These are phyloP conservation scores for Plasmodium yoelii DNA, from an alignment of 169 alveolate genomes.

Conservation along the genomic window DNA sequence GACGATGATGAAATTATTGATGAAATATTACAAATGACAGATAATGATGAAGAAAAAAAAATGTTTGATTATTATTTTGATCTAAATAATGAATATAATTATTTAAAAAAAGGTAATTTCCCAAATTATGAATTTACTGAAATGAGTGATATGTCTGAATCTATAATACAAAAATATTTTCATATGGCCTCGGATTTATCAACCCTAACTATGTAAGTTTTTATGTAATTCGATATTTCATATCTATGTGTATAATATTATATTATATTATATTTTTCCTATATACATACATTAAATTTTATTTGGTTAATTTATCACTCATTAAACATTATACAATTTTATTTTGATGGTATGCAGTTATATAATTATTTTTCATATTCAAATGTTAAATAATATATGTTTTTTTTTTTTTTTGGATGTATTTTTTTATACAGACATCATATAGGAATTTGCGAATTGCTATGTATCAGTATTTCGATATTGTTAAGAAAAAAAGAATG, in stretches of 20 bases:
- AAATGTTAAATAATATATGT: neutral
- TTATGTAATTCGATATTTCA: neutral
- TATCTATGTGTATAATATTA: neutral
- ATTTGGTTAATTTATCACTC: too few species aligned
- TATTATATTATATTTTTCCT: neutral
- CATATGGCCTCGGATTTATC: conserved; percentile 70
- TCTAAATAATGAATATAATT: conserved; percentile 40
- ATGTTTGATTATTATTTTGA: conserved; percentile 26
- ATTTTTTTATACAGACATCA: conserved; percentile 28
- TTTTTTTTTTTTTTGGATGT: neutral
- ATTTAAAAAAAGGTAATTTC: conserved; percentile 51
- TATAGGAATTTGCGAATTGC: conserved; percentile 67
- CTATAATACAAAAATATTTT: conserved; percentile 63
- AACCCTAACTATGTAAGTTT: conserved; percentile 67
- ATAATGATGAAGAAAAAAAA: conserved; percentile 21
- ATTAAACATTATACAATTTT: too few species aligned
- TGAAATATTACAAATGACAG: conserved; percentile 31
- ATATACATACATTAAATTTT: too few species aligned
- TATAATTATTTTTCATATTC: too few species aligned
- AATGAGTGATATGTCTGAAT: conserved; percentile 41
- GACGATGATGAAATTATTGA: conserved; percentile 57
- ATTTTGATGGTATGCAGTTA: too few species aligned
- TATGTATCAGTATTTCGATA: conserved; percentile 72
- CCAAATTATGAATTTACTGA: conserved; percentile 47
- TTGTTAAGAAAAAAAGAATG: conserved; percentile 62